A percentile compares a stretch with the other conserved stretches of the same genome.
These are phyloP conservation scores for Apostasia ramifera DNA, from an alignment of 106 monocot species.

Conservation along the genomic window DNA sequence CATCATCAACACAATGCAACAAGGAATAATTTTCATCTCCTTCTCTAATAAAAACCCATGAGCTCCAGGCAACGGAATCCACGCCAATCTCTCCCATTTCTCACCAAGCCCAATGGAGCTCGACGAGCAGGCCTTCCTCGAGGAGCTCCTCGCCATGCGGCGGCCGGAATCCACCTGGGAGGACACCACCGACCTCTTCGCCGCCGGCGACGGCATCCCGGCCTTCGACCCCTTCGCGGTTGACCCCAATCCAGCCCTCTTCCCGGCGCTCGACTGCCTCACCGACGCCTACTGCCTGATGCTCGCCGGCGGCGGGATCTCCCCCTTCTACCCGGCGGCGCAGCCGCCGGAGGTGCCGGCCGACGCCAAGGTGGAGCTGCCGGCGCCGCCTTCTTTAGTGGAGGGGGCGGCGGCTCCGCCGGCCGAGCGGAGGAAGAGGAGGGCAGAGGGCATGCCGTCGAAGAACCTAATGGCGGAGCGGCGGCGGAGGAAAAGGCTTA, in stretches of 20 bases:
- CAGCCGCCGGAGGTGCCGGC: constrained; percentile 1
- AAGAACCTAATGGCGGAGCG: constrained; percentile 99
- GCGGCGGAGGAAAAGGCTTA: constrained; percentile 81
- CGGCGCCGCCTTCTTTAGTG: background rate
- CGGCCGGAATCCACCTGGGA: constrained; percentile 2
- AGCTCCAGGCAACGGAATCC: too few species aligned
- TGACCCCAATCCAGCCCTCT: constrained; percentile 11
- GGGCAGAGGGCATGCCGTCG: constrained; percentile 71
- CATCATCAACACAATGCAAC: background rate
- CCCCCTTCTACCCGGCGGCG: background rate
- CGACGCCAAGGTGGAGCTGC: constrained; percentile 24
- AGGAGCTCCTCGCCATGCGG: constrained; percentile 60
- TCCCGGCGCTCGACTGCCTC: constrained; percentile 19
- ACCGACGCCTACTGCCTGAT: constrained; percentile 27
- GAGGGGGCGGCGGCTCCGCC: background rate
- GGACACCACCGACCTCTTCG: constrained; percentile 42
- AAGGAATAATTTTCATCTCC: too few species aligned
- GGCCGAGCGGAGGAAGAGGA: constrained; percentile 42
- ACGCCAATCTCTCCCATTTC: too few species aligned
- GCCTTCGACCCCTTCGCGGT: constrained; percentile 3
- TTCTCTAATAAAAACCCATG: too few species aligned
- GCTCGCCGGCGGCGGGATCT: background rate
- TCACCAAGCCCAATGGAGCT: constrained; percentile 59
- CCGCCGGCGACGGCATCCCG: constrained; percentile 18
- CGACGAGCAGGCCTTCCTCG: constrained; percentile 81